These are phyloP conservation scores for Lactarius akahatsu DNA, from an alignment of 768 basidiomycete genomes.

Conservation along the genomic window DNA sequence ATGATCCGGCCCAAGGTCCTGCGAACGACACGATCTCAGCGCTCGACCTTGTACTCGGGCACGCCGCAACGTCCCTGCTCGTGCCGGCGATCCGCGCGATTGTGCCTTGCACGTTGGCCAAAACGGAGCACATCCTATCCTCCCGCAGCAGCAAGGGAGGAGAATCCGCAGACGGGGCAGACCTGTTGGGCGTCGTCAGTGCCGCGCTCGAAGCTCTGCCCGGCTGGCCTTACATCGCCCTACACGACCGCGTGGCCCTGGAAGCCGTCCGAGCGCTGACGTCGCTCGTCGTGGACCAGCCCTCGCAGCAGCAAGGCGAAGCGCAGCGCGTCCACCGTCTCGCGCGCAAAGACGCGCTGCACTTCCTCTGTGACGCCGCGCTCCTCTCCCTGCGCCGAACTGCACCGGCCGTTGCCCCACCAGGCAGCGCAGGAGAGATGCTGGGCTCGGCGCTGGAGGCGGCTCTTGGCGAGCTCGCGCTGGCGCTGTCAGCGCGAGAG, in stretches of 20 bases:
- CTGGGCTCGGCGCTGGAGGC: background rate
- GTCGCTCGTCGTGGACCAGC: conserved; percentile 8
- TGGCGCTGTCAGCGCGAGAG: conserved; percentile 8
- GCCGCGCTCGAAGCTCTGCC: conserved; percentile 5
- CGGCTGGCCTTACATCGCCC: background rate
- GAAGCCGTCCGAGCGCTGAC: conserved; percentile 19
- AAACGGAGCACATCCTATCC: conserved; percentile 6
- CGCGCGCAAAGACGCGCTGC: conserved; percentile 25
- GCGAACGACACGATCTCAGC: background rate
- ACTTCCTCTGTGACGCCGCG: conserved; percentile 18
- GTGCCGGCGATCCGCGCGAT: conserved; percentile 16
- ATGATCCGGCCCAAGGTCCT: background rate
- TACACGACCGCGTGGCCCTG: conserved; percentile 14
- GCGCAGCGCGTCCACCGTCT: conserved; percentile 16
- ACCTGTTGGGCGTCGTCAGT: conserved; percentile 7
- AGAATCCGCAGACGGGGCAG: conserved; percentile 7
- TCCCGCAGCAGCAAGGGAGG: background rate
- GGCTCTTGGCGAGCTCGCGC: conserved; percentile 20
- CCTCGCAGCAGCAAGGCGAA: background rate
- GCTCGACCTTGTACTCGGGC: conserved; percentile 11
- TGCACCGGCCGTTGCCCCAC: background rate
- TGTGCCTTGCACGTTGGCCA: conserved; percentile 19
- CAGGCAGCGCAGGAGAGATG: background rate
- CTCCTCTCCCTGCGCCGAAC: conserved; percentile 11
- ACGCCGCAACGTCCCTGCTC: conserved; percentile 7